A percentile compares a stretch with the other conserved stretches of the same genome.
Conservation (phyloP, 129 eudicot genomes). For the Arctium lappa region DNA sequence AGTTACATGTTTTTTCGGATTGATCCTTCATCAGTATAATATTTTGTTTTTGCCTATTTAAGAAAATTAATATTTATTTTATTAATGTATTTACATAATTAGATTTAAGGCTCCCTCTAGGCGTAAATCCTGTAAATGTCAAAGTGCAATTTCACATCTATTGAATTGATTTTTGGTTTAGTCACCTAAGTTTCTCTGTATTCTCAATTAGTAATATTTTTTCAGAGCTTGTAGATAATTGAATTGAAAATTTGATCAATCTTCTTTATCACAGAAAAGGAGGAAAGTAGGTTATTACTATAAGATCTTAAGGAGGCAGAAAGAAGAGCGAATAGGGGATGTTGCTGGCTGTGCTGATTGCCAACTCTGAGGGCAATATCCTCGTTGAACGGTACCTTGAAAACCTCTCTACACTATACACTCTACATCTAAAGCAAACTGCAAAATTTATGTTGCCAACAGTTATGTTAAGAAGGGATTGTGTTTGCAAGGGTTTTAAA, state of each 20-base stretch:
- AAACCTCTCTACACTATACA: neutral
- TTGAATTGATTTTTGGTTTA: neutral
- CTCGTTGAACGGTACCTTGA: conserved; percentile 87
- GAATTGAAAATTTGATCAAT: conserved; percentile 1
- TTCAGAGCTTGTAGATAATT: neutral
- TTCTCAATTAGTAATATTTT: neutral
- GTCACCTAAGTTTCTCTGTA: neutral
- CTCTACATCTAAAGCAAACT: neutral
- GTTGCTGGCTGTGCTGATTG: conserved; percentile 85
- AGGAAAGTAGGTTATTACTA: neutral
- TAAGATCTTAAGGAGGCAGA: neutral
- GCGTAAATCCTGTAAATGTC: neutral
- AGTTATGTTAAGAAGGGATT: neutral
- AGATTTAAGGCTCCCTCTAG: neutral
- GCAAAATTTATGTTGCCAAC: neutral
- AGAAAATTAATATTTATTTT: neutral
- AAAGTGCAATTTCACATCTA: neutral
- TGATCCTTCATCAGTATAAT: neutral
- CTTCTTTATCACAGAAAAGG: neutral
- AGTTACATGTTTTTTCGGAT: neutral
- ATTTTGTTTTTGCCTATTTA: neutral
- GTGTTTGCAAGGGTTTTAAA: neutral
- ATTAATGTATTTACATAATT: neutral
- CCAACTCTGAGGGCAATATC: conserved; percentile 97
- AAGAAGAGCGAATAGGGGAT: conserved; percentile 27